phyloP scores from a whole-genome alignment of 1,284 basidiomycete species.

The Marasmius tenuissimus region DNA sequence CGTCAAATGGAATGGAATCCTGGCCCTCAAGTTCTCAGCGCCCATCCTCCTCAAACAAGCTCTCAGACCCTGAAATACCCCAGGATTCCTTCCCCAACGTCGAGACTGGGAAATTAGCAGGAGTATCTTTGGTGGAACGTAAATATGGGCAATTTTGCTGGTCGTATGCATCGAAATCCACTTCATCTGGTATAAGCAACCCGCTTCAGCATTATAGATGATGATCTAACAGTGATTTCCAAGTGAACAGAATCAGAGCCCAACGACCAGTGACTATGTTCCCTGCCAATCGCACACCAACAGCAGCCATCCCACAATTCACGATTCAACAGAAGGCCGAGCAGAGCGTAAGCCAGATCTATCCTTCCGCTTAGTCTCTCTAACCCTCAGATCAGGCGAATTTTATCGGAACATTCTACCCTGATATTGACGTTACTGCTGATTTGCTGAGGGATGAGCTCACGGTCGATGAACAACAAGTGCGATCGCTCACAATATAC shows the following conservation, averaged over 20 bases:
- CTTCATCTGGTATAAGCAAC: slow-evolving; percentile 21
- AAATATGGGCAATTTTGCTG: slow-evolving; percentile 49
- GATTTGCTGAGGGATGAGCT: slow-evolving; percentile 62
- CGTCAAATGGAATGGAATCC: slow-evolving; percentile 65
- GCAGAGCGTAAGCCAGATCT: slow-evolving; percentile 50
- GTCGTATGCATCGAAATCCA: slow-evolving; percentile 41
- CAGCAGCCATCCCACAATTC: slow-evolving; percentile 26
- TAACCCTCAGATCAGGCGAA: slow-evolving; percentile 45
- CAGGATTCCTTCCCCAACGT: slow-evolving; percentile 49
- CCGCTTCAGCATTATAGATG: slow-evolving; percentile 1
- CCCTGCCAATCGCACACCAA: slow-evolving; percentile 50
- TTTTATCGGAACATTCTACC: slow-evolving; percentile 65
- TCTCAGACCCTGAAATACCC: slow-evolving; percentile 29
- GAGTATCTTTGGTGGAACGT: slow-evolving; percentile 46
- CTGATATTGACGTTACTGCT: slow-evolving; percentile 67
- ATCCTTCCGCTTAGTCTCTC: not conserved
- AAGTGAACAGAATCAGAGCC: slow-evolving; percentile 3
- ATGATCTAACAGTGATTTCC: not conserved
- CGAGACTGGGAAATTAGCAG: slow-evolving; percentile 53
- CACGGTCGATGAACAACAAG: slow-evolving; percentile 38
- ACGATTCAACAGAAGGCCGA: slow-evolving; percentile 50
- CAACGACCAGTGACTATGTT: slow-evolving; percentile 44
- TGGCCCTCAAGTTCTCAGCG: slow-evolving; percentile 56
- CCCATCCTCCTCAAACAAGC: slow-evolving; percentile 11
- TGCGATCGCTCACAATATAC: slow-evolving; percentile 37